phyloP scores from a whole-genome alignment of 148 eudicot species.

The Cornus suecica region DNA sequence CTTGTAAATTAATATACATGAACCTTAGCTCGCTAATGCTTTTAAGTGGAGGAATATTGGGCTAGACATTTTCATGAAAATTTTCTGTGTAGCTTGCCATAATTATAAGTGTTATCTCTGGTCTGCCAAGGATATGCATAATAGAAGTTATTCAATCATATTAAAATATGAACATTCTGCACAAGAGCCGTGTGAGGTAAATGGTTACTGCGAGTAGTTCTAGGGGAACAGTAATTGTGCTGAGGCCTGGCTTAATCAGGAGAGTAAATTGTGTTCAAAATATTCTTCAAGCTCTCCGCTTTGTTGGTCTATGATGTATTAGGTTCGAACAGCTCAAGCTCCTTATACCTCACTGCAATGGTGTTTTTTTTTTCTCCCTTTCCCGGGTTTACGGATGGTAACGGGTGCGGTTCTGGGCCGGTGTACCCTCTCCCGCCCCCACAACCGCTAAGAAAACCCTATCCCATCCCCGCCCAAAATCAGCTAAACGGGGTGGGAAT shows the following conservation, averaged over 20 bases:
- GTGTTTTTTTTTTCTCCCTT: too few species aligned
- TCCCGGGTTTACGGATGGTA: too few species aligned
- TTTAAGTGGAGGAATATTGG: background rate
- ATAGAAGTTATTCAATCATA: background rate
- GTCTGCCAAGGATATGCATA: background rate
- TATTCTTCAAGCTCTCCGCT: background rate
- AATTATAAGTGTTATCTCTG: background rate
- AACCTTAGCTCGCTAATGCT: background rate
- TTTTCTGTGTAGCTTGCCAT: background rate
- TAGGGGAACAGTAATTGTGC: background rate
- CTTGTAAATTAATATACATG: background rate
- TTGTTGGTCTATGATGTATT: background rate
- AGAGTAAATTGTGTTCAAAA: background rate
- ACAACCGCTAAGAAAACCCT: too few species aligned
- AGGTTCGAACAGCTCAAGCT: background rate
- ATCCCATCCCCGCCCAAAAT: too few species aligned
- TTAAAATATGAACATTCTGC: background rate
- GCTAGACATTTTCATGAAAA: background rate
- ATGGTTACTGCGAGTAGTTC: background rate
- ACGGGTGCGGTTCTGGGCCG: too few species aligned
- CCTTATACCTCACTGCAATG: background rate
- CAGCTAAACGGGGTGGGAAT: too few species aligned
- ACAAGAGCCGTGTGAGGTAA: background rate
- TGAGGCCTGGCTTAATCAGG: background rate
- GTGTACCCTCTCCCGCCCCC: too few species aligned